phyloP scores from a whole-genome alignment of 257 asterid genomes.

The Nicotiana paniculata region DNA sequence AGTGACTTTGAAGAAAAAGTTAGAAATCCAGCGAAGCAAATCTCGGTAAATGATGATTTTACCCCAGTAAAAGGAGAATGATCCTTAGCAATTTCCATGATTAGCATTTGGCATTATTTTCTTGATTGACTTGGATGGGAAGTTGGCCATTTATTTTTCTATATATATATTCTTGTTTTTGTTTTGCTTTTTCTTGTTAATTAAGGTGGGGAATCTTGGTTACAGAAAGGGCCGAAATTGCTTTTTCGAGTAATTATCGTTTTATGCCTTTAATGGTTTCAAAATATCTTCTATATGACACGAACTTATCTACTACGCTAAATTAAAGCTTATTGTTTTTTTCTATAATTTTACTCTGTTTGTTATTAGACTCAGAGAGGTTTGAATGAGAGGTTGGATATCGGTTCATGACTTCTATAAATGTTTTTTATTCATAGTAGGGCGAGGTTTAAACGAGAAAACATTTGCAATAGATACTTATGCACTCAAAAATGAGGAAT shows the following conservation, averaged over 20 bases:
- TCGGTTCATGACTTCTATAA: no score
- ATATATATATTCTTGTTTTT: neutral
- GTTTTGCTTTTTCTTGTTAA: neutral
- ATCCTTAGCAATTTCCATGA: neutral
- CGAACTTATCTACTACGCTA: neutral
- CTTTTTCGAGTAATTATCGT: neutral
- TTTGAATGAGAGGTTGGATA: no score
- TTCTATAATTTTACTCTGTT: no score
- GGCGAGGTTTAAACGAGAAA: no score
- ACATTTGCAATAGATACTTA: no score
- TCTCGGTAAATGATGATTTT: neutral
- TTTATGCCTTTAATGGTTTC: neutral
- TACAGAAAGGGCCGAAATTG: slow-evolving; percentile 1
- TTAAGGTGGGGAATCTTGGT: slow-evolving; percentile 3
- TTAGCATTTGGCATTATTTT: slow-evolving; percentile 1
- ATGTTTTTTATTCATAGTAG: no score
- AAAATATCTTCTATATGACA: neutral
- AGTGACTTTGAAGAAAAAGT: neutral
- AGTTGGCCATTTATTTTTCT: neutral
- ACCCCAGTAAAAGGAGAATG: neutral
- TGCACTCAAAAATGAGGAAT: no score
- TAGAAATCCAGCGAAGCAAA: neutral
- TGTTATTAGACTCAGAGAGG: no score
- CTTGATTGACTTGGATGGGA: slow-evolving; percentile 7
- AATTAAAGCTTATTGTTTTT: neutral